Conservation (phyloP, 2,329 filamentous ascomycete species). For the Ophiostoma himal-ulmi region DNA sequence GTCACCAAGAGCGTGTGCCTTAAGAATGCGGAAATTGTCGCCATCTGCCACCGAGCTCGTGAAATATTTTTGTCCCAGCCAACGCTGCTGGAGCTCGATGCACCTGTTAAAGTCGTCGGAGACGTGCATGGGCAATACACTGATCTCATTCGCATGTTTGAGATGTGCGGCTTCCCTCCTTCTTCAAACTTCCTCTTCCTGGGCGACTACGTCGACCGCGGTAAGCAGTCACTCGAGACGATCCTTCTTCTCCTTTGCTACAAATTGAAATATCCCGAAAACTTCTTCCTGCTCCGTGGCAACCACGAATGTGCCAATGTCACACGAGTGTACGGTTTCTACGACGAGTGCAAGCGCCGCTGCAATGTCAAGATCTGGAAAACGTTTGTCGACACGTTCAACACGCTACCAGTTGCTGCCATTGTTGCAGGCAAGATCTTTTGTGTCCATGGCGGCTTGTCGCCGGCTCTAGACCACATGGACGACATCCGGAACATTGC, state of each 20-base stretch:
- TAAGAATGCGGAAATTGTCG: slow-evolving; percentile 94
- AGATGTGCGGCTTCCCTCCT: slow-evolving; percentile 96
- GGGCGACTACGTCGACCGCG: slow-evolving; percentile 96
- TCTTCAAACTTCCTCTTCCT: slow-evolving; percentile 92
- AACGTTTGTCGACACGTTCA: slow-evolving; percentile 99
- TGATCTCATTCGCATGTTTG: slow-evolving; percentile 91
- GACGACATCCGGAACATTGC: slow-evolving; percentile 99
- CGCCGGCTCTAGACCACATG: slow-evolving; percentile 97
- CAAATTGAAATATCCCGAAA: slow-evolving; percentile 99
- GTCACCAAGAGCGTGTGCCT: slow-evolving; percentile 96
- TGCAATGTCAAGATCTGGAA: slow-evolving; percentile 99
- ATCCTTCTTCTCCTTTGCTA: slow-evolving; percentile 95
- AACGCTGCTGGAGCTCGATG: slow-evolving; percentile 82
- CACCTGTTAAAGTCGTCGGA: slow-evolving; percentile 95
- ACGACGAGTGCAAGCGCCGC: slow-evolving; percentile 97
- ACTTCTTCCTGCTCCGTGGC: slow-evolving; percentile 97
- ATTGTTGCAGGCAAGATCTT: slow-evolving; percentile 99
- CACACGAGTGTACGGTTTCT: slow-evolving; percentile 99
- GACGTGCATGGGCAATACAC: slow-evolving; percentile 97
- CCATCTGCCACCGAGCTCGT: slow-evolving; percentile 82
- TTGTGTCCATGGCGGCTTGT: slow-evolving; percentile 97
- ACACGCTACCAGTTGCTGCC: slow-evolving; percentile 93
- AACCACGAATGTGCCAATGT: slow-evolving; percentile 99
- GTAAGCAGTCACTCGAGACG: slow-evolving; percentile 98
- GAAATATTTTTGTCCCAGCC: slow-evolving; percentile 90